phyloP scores from a whole-genome alignment of 2,329 filamentous ascomycete species.

The Tolypocladium endophyticum region DNA sequence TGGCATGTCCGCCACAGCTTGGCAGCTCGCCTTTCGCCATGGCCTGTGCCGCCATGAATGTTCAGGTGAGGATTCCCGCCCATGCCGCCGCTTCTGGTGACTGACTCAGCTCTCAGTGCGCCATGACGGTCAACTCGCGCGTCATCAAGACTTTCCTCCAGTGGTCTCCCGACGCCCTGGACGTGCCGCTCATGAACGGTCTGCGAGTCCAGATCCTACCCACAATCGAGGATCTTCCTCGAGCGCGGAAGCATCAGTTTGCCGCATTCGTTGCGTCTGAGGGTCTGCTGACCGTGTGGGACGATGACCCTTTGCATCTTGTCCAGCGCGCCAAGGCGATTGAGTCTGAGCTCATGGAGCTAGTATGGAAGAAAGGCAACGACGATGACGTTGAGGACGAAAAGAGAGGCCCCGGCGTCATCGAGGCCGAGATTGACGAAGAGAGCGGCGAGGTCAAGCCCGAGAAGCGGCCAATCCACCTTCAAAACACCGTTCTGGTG shows the following conservation, averaged over 20 bases:
- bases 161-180: slow-evolving; percentile 61
- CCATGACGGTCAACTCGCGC: slow-evolving; percentile 71
- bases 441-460: slow-evolving; percentile 59
- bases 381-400: slow-evolving; percentile 42
- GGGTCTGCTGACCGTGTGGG: slow-evolving; percentile 68
- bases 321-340: slow-evolving; percentile 60
- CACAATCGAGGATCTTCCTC: slow-evolving; percentile 57
- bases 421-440: slow-evolving; percentile 53
- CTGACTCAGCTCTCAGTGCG: slow-evolving; percentile 37
- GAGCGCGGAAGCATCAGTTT: slow-evolving; percentile 68
- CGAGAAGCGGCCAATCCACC: slow-evolving; percentile 55
- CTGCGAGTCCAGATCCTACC: slow-evolving; percentile 68
- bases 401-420: slow-evolving; percentile 35
- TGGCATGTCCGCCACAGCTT: slow-evolving; percentile 60
- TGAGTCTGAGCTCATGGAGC: slow-evolving; percentile 65
- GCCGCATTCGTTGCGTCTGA: slow-evolving; percentile 68
- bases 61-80: slow-evolving; percentile 41
- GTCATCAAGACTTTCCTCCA: slow-evolving; percentile 70
- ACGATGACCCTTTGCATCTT: slow-evolving; percentile 65
- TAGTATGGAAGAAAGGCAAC: slow-evolving; percentile 58
- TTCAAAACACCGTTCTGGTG: slow-evolving; percentile 61
- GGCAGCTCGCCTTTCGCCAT: slow-evolving; percentile 51
- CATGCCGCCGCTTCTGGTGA: neutral
- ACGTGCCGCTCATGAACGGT: slow-evolving; percentile 67
- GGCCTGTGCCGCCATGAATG: slow-evolving; percentile 59